Evolutionary conservation across 1,284 basidiomycete genomes (phyloP), one percentile per base, ranked within the genome.

Genomic region (Apiotrichum gamsii): DNA sequence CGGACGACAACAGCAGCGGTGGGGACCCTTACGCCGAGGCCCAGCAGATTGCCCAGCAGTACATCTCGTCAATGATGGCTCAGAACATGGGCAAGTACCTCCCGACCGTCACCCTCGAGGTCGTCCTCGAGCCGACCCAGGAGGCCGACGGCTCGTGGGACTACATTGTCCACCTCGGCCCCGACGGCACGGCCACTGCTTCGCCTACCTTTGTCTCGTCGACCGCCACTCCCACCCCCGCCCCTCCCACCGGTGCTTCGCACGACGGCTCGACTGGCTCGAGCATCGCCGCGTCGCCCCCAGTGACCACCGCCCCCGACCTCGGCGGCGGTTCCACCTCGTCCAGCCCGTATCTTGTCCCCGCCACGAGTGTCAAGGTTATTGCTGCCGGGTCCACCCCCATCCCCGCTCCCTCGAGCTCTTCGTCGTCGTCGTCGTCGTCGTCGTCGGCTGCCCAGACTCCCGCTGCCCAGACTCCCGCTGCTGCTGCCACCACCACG

Each of bases 111-210:
- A 72, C 71, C 9, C 55, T 72, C n/a, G 61, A 71, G 45, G 58
- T 72, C 20, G 53, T 70, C 5, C 56, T 72, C 40, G 55, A 64
- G 45, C 71, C 71, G 21, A 70, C 69, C 38, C 69, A 70, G 62
- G 63, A 67, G 47, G 57, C 69, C 21, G 69, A 72, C 43, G 71
- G 69, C 29, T 45, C 59, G 8, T 72, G 69, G 71, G 69, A 72
- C 46, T 72, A 72, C 32, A 60, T 70, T 29, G 63, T 72, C 9
- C 56, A 64, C 39, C 55, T 72, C 19, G 69, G 71, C 21, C 25
- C 54, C 5, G 71, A 72, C 45, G 71, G 71, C 9, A 69, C 62
- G 8, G 66, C 67, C 3, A 72, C 71, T 11, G 68, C 71, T 16
- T 57, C 57, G 2, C 67, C 71, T 3, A 67, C 65, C 10, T 70